Evolutionary conservation across 148 eudicot species (phyloP).

Genomic region (Suaeda aralocaspica): DNA sequence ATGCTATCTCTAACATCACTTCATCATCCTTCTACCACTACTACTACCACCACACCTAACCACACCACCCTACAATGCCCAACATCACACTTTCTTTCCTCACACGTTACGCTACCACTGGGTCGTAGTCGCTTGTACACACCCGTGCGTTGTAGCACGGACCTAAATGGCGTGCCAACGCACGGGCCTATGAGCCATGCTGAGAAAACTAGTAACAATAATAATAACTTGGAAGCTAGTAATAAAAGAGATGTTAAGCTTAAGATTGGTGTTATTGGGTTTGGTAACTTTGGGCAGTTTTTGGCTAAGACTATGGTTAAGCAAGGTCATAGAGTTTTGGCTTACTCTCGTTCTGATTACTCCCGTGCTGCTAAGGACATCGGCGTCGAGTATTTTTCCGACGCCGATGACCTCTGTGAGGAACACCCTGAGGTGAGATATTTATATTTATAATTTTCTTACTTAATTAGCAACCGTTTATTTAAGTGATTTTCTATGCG

Average conservation of each 20-base stretch:
- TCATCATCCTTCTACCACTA: conserved; percentile 6
- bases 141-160: neutral
- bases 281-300: conserved; percentile 70
- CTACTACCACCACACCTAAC: neutral
- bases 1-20: conserved; percentile 16
- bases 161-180: too few species aligned
- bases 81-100: neutral
- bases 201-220: neutral
- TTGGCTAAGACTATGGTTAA: conserved; percentile 48
- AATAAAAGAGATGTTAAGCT: conserved; percentile 21
- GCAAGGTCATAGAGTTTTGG: conserved; percentile 58
- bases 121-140: neutral
- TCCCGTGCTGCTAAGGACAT: conserved; percentile 29
- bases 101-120: neutral
- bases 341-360: conserved; percentile 54
- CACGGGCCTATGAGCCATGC: neutral
- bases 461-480: too few species aligned
- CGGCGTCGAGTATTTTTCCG: conserved; percentile 42
- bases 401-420: conserved; percentile 60
- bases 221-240: neutral
- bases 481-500: too few species aligned
- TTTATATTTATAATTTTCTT: neutral
- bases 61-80: conserved; percentile 1
- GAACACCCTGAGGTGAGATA: conserved; percentile 55
- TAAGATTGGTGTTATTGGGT: conserved; percentile 57